A percentile compares a stretch with the other conserved stretches of the same genome.
Evolutionary conservation across 116 monocot genomes (phyloP).

Genomic region (Dioscorea cayenensis): DNA sequence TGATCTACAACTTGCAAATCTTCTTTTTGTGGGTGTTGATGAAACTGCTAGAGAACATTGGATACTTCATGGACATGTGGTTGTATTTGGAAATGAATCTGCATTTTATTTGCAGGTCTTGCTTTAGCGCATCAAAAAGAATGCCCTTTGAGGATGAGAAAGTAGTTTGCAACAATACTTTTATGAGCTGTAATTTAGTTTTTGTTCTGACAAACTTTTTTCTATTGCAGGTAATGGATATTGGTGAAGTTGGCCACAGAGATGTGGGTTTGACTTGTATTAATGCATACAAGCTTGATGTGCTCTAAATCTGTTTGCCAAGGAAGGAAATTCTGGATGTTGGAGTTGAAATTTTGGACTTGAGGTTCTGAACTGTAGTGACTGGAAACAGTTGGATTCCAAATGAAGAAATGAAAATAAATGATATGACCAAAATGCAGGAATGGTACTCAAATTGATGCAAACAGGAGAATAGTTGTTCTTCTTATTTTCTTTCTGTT

Average conservation of each 20-base stretch:
- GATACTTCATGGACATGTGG: background rate
- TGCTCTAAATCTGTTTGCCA: conserved; percentile 69
- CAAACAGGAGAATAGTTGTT: background rate
- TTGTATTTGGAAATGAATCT: background rate
- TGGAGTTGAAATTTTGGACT: conserved; percentile 1
- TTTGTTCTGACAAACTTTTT: too few relatives aligned
- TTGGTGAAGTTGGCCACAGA: conserved; percentile 71
- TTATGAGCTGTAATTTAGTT: background rate
- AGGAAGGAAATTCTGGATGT: conserved; percentile 9
- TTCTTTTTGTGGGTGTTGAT: background rate
- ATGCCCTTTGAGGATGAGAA: background rate
- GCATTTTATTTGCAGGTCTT: background rate
- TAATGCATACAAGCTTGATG: conserved; percentile 80
- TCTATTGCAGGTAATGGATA: conserved; percentile 74
- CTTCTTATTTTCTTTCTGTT: too few relatives aligned
- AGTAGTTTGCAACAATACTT: too few relatives aligned
- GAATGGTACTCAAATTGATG: background rate
- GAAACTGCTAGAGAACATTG: background rate
- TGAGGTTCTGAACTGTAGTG: conserved; percentile 11
- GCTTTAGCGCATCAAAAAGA: background rate
- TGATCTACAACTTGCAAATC: background rate
- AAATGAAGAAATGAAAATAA: background rate
- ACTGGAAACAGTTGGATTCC: background rate
- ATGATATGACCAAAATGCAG: conserved; percentile 4
- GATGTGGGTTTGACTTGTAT: conserved; percentile 94